Evolutionary conservation across 192 early-diverging fungal genomes (phyloP).

Genomic region (Lobosporangium transversale): DNA sequence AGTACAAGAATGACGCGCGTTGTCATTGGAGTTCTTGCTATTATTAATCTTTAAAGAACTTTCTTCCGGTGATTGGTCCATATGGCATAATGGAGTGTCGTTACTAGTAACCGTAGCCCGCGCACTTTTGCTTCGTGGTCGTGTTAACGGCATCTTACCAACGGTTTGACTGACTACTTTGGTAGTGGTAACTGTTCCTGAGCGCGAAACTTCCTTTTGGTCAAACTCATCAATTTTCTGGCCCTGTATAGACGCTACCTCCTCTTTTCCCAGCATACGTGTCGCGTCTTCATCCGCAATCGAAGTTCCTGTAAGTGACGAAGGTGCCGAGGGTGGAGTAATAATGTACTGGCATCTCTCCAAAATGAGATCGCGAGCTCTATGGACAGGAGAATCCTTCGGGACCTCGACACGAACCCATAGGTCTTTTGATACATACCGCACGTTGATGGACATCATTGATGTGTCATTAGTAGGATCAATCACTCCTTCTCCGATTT

Average conservation of each 20-base stretch:
- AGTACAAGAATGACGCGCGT: background rate
- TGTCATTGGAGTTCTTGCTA: background rate
- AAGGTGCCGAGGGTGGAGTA: conserved; percentile 25
- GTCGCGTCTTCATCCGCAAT: conserved; percentile 3
- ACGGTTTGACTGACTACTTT: background rate
- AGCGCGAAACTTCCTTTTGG: background rate
- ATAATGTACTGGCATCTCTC: conserved; percentile 25
- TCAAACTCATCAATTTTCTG: background rate
- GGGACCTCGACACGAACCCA: conserved; percentile 43
- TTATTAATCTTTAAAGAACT: no score
- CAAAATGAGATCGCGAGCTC: conserved; percentile 31
- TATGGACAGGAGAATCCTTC: conserved; percentile 24
- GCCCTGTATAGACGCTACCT: background rate
- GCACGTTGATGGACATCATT: conserved; percentile 22
- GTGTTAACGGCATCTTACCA: conserved; percentile 2
- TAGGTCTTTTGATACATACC: conserved; percentile 32
- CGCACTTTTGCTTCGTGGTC: background rate
- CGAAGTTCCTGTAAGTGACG: conserved; percentile 15
- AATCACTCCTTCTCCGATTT: conserved; percentile 2
- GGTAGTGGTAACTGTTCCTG: background rate
- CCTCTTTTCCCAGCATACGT: background rate
- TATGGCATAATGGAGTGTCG: background rate
- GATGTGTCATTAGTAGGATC: conserved; percentile 19
- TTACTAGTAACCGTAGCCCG: background rate
- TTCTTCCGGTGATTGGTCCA: no score